A percentile compares a stretch with the other conserved stretches of the same genome.
Evolutionary conservation across 345 rosid species (phyloP).

Genomic region (Linum tenue): DNA sequence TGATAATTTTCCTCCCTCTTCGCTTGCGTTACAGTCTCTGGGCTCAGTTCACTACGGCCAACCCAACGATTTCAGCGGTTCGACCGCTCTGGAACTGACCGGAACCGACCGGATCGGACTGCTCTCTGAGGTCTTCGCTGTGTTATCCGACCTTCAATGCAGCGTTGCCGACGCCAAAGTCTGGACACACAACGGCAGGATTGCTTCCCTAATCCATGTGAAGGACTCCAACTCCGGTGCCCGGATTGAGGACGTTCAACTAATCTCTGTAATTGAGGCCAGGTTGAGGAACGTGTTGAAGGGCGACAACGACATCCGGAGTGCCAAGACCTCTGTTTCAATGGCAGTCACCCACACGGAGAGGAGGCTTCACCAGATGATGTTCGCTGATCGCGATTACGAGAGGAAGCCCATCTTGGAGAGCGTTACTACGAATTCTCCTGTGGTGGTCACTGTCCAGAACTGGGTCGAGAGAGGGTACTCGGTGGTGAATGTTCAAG

Average conservation of each 20-base stretch:
- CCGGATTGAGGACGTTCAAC: slow-evolving; percentile 53
- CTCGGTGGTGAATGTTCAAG: slow-evolving; percentile 85
- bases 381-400: slow-evolving; percentile 91
- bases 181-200: slow-evolving; percentile 80
- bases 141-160: slow-evolving; percentile 68
- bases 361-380: slow-evolving; percentile 91
- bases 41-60: slow-evolving; percentile 45
- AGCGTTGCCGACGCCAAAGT: slow-evolving; percentile 70
- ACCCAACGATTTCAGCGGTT: slow-evolving; percentile 36
- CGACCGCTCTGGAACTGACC: slow-evolving; percentile 62
- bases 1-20: not conserved
- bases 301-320: slow-evolving; percentile 70
- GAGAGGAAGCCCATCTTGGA: slow-evolving; percentile 52
- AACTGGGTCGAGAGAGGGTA: slow-evolving; percentile 78
- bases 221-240: slow-evolving; percentile 55
- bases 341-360: slow-evolving; percentile 73
- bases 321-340: slow-evolving; percentile 62
- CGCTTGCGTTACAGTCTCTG: slow-evolving; percentile 37
- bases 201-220: slow-evolving; percentile 53
- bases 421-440: slow-evolving; percentile 30
- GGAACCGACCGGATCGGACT: slow-evolving; percentile 75
- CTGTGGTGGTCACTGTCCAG: slow-evolving; percentile 62
- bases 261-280: slow-evolving; percentile 46
- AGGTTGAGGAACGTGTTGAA: slow-evolving; percentile 62
- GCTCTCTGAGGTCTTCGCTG: slow-evolving; percentile 72